These are phyloP conservation scores for Metarhizium anisopliae DNA, from an alignment of 2,329 filamentous ascomycete genomes.

Conservation along the genomic window DNA sequence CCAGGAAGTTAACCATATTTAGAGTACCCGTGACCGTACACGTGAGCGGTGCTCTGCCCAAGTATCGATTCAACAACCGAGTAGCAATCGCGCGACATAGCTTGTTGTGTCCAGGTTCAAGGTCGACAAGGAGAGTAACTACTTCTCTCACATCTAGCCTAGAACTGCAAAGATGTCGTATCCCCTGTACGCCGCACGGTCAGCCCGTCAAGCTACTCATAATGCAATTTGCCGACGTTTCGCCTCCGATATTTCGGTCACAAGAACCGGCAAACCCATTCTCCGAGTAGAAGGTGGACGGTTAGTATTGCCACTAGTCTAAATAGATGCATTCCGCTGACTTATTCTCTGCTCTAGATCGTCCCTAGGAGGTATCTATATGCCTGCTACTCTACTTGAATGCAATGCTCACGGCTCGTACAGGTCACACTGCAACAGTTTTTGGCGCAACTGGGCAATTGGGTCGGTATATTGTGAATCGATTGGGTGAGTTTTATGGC, in stretches of 20 bases:
- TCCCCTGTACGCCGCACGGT: constrained; percentile 47
- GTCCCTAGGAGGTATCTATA: constrained; percentile 67
- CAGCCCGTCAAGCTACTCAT: constrained; percentile 37
- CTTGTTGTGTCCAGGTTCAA: background rate
- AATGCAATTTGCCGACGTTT: constrained; percentile 41
- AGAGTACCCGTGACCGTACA: background rate
- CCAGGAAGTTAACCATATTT: background rate
- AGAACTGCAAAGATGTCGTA: constrained; percentile 39
- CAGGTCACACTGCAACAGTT: constrained; percentile 92
- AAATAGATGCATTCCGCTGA: constrained; percentile 16
- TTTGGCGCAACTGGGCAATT: constrained; percentile 96
- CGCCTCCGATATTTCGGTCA: constrained; percentile 81
- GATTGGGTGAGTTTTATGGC: constrained; percentile 52
- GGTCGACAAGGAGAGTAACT: background rate
- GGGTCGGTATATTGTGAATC: constrained; percentile 94
- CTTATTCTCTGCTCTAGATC: constrained; percentile 47
- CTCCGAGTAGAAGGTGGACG: constrained; percentile 82
- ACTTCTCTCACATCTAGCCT: background rate
- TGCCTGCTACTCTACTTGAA: background rate
- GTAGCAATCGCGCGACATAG: background rate
- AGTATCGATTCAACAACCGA: background rate
- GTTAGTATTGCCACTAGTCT: constrained; percentile 41
- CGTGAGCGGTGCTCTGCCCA: background rate
- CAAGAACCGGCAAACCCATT: constrained; percentile 92
- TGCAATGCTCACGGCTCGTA: constrained; percentile 17